Evolutionary conservation across 2,329 filamentous ascomycete genomes (phyloP).

Genomic region (Fusarium sp.): DNA sequence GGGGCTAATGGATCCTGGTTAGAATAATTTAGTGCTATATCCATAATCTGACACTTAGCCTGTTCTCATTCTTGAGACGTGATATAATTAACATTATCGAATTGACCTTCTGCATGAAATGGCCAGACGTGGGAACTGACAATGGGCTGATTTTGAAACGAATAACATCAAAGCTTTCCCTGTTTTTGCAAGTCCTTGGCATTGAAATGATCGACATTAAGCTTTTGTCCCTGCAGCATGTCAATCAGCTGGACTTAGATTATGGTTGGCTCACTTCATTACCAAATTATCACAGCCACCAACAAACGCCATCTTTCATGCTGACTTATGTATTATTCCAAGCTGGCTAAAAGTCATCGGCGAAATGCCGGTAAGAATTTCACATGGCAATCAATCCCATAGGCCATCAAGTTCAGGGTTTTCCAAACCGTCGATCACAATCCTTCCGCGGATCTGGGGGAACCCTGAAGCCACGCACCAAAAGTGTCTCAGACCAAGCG

Average conservation of each 20-base stretch:
- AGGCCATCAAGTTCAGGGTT: background rate
- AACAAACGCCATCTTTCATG: too few relatives aligned
- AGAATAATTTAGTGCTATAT: background rate
- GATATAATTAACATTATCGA: too few relatives aligned
- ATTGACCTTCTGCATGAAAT: background rate
- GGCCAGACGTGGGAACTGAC: background rate
- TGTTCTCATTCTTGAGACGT: fast-evolving
- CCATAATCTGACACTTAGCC: background rate
- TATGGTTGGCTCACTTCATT: too few relatives aligned
- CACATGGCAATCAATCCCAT: background rate
- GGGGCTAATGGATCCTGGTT: background rate
- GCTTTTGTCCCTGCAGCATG: background rate
- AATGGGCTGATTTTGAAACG: background rate
- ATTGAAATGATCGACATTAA: too few relatives aligned
- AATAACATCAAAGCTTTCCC: background rate
- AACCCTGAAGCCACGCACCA: background rate
- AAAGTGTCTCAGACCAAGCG: background rate
- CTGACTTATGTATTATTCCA: fast-evolving
- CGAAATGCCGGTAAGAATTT: too few relatives aligned
- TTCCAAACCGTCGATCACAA: background rate
- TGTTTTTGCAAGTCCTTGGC: background rate
- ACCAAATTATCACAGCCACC: too few relatives aligned
- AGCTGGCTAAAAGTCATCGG: fast-evolving
- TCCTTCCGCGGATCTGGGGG: background rate
- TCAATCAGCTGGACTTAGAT: background rate